Conservation (phyloP, 2,329 filamentous ascomycete genomes). For the Ophiostoma perfectum region DNA sequence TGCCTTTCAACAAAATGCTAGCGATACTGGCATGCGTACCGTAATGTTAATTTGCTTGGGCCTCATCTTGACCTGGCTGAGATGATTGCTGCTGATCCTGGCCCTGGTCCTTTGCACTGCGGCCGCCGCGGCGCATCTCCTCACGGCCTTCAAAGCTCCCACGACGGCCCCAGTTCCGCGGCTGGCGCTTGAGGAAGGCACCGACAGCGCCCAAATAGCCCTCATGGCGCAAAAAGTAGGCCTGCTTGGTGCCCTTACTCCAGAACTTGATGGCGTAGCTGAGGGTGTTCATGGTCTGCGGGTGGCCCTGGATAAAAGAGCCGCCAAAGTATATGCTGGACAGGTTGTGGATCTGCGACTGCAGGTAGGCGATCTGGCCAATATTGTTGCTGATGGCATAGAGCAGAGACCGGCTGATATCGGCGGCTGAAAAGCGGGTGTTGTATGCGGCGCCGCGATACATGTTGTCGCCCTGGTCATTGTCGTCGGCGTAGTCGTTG, state of each 20-base stretch:
- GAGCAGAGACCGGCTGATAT: slow-evolving; percentile 84
- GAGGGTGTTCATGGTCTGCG: slow-evolving; percentile 95
- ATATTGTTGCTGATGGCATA: slow-evolving; percentile 98
- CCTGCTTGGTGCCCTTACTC: slow-evolving; percentile 85
- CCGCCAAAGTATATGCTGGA: slow-evolving; percentile 96
- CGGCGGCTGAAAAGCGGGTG: slow-evolving; percentile 65
- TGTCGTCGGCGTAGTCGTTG: not conserved
- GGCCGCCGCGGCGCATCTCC: not conserved
- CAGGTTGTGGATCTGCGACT: slow-evolving; percentile 87
- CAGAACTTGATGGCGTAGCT: slow-evolving; percentile 97
- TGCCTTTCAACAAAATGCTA: too few relatives aligned
- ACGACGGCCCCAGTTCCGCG: slow-evolving; percentile 81
- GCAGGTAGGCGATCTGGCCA: slow-evolving; percentile 94
- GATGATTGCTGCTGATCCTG: not conserved
- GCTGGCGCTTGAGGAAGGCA: slow-evolving; percentile 87
- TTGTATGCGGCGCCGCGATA: slow-evolving; percentile 31
- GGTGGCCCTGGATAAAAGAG: slow-evolving; percentile 91
- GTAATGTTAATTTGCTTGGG: not conserved
- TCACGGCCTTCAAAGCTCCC: slow-evolving; percentile 61
- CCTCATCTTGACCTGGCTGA: not conserved
- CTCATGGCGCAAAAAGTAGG: slow-evolving; percentile 92
- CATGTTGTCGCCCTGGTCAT: slow-evolving; percentile 14
- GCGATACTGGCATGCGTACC: not conserved
- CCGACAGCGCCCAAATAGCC: slow-evolving; percentile 92
- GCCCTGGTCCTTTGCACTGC: not conserved